Base-by-base conservation (phyloP, 2,329 filamentous ascomycete species). In the Penicillium sclerotigenum region DNA sequence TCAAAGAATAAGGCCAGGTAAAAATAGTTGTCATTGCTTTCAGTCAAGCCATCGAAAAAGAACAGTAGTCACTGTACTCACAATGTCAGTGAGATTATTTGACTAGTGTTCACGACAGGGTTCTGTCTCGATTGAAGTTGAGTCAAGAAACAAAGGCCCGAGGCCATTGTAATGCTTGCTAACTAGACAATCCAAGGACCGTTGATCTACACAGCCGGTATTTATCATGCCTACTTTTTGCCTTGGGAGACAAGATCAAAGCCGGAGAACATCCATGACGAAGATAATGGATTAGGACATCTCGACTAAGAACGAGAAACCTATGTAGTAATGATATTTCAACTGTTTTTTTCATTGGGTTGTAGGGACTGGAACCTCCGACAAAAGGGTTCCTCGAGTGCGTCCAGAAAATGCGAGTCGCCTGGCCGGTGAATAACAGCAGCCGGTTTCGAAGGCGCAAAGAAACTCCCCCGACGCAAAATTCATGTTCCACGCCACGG, bases 311-410 rank as follows among this genome's bases (percentile, higher is more conserved):
- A 20, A 50, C 24, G 57, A 58, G 56, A 63, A 59, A 53, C 42
- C 46, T 49, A 34, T 33, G 43, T 33, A 58, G 52, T 56, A 66
- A 63, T 59, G 60, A 63, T 65, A 59, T 73, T 71, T 73, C 68
- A 71, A 72, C 69, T 73, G 68, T 72, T 72, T 73, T 73, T 72
- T 71, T 68, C 56, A 67, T 73, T 71, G 63, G 62, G 61, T 59
- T 70, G 65, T 72, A 68, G 59, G 65, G 63, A 63, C 63, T 53
- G 59, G 62, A 66, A 65, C 67, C 69, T 59, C 67, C 67, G 68
- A 68, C 66, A 64, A 69, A 68, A 64, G 62, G 45, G 43, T 56
- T 65, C 63, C 54, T 57, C 60, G 56, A 65, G 54, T 64, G 56
- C 57, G 61, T 64, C 61, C 61, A 68, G 62, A 68, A 63, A 63